Evolutionary conservation across 441 rosid genomes (phyloP).

Genomic region (Daphne laureola): DNA sequence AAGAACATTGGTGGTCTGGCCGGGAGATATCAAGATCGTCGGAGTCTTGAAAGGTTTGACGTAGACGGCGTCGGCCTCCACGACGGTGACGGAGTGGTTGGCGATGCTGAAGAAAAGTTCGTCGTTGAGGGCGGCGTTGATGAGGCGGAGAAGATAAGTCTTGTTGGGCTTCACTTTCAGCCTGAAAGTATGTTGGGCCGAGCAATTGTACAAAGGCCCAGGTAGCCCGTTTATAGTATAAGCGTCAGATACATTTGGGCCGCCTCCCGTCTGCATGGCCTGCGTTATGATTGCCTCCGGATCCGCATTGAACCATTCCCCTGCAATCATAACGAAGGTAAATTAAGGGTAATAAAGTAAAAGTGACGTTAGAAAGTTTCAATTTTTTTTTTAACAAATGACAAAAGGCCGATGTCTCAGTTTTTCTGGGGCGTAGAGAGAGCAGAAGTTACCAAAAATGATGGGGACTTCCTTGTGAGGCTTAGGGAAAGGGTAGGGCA

Average conservation of each 20-base stretch:
- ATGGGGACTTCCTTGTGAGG: conserved; percentile 50
- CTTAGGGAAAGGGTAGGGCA: conserved; percentile 44
- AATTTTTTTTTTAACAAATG: too few relatives aligned
- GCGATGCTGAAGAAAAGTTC: conserved; percentile 81
- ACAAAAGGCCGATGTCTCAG: too few relatives aligned
- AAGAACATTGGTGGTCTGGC: conserved; percentile 69
- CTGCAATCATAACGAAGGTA: conserved; percentile 14
- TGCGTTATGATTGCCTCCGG: conserved; percentile 49
- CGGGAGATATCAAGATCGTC: conserved; percentile 56
- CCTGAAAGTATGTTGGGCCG: conserved; percentile 54
- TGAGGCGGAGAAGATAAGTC: conserved; percentile 54
- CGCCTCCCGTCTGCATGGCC: conserved; percentile 48
- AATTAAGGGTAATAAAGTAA: too few relatives aligned
- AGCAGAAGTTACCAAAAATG: conserved; percentile 29
- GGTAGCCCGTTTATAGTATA: conserved; percentile 51
- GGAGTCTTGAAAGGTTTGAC: conserved; percentile 56
- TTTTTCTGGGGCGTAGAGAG: too few relatives aligned
- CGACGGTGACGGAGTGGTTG: conserved; percentile 50
- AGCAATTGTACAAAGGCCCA: conserved; percentile 49
- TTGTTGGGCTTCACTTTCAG: conserved; percentile 64
- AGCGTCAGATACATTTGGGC: conserved; percentile 58
- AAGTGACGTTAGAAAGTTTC: too few relatives aligned
- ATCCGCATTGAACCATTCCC: conserved; percentile 54
- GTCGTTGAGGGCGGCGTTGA: conserved; percentile 75
- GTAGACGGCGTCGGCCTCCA: conserved; percentile 64